Conservation (phyloP, 345 rosid species). For the Populus davidiana region DNA sequence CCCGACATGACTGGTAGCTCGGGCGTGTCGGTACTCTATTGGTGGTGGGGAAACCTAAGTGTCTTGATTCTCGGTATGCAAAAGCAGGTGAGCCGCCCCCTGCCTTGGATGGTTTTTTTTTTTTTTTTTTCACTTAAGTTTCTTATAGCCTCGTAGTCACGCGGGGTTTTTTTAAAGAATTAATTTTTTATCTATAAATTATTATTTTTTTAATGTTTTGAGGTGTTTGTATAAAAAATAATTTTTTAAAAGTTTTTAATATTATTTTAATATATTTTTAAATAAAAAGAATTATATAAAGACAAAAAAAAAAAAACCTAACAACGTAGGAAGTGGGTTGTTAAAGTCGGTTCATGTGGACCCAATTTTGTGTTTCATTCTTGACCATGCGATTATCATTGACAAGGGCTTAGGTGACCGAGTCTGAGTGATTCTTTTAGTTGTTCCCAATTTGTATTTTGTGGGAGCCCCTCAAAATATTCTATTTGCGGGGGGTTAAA, state of each 20-base stretch:
- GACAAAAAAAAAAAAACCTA: too few species aligned
- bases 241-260: too few species aligned
- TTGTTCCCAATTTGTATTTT: background rate
- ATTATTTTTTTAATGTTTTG: too few species aligned
- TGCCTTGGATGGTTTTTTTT: background rate
- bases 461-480: background rate
- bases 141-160: too few species aligned
- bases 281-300: too few species aligned
- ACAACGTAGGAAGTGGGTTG: slow-evolving; percentile 7
- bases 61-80: slow-evolving; percentile 27
- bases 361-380: background rate
- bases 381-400: background rate
- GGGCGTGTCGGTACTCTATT: slow-evolving; percentile 23
- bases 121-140: too few species aligned
- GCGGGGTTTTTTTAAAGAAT: too few species aligned
- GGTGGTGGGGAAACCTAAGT: slow-evolving; percentile 5
- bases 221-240: too few species aligned
- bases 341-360: background rate
- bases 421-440: background rate
- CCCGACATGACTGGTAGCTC: background rate
- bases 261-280: too few species aligned
- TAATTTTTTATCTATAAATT: too few species aligned
- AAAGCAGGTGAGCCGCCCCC: slow-evolving; percentile 34
- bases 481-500: background rate
- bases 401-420: background rate